Evolutionary conservation across 805 yeast species (phyloP).

Genomic region (Yarrowia deformans): DNA sequence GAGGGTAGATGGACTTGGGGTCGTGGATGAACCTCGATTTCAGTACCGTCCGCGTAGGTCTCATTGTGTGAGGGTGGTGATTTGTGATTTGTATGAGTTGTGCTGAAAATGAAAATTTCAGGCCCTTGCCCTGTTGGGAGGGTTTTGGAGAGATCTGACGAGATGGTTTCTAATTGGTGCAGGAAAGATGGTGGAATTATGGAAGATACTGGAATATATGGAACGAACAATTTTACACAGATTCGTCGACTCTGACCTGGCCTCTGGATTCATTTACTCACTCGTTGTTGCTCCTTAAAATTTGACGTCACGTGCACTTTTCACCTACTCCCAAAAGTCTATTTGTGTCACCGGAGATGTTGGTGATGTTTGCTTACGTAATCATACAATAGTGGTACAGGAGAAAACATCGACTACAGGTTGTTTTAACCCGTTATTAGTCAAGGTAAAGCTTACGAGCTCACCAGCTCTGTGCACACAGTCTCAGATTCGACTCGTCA

Average conservation of each 20-base stretch:
- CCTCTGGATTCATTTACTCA: neutral
- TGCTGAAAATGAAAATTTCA: conserved; percentile 16
- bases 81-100: conserved; percentile 2
- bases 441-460: neutral
- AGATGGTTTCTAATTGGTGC: neutral
- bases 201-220: neutral
- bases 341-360: neutral
- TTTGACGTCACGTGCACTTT: conserved; percentile 1
- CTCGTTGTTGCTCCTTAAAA: neutral
- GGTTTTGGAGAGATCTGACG: too few relatives aligned
- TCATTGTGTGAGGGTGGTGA: conserved; percentile 33
- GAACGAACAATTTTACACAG: neutral
- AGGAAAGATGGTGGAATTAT: too few relatives aligned
- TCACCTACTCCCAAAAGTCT: conserved; percentile 7
- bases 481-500: too few relatives aligned
- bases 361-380: neutral
- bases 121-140: conserved; percentile 39
- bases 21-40: conserved; percentile 36
- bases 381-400: neutral
- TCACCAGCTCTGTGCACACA: neutral
- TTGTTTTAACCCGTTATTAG: too few relatives aligned
- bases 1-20: conserved; percentile 40
- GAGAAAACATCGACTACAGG: too few relatives aligned
- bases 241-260: neutral
- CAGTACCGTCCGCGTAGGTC: conserved; percentile 30